Conservation (phyloP, 2,329 filamentous ascomycete species). For the Colletotrichum orchidophilum region DNA sequence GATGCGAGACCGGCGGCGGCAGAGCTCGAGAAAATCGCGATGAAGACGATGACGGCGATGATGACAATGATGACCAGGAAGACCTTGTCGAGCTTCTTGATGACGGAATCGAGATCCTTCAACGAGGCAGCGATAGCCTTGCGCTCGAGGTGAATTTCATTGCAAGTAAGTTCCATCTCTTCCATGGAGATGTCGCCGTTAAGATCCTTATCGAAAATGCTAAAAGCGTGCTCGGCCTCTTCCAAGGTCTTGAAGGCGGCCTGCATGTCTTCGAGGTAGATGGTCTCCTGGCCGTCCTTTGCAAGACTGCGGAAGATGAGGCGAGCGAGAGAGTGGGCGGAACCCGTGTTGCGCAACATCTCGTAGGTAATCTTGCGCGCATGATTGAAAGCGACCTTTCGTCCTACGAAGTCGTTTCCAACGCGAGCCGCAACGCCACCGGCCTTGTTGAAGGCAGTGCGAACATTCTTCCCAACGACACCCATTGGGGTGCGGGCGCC, state of each 20-base stretch:
- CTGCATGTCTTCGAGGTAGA: slow-evolving; percentile 81
- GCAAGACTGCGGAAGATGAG: slow-evolving; percentile 89
- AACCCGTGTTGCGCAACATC: slow-evolving; percentile 75
- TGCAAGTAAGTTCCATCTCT: slow-evolving; percentile 90
- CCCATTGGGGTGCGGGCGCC: slow-evolving; percentile 80
- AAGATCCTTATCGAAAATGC: slow-evolving; percentile 94
- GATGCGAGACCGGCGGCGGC: slow-evolving; percentile 93
- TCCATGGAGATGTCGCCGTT: slow-evolving; percentile 97
- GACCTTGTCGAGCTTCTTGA: slow-evolving; percentile 87
- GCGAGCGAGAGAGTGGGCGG: slow-evolving; percentile 85
- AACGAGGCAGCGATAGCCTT: slow-evolving; percentile 95
- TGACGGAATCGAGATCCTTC: slow-evolving; percentile 94
- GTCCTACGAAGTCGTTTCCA: slow-evolving; percentile 91
- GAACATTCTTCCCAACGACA: slow-evolving; percentile 78
- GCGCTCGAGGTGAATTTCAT: slow-evolving; percentile 92
- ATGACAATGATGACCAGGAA: slow-evolving; percentile 87
- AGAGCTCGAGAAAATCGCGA: slow-evolving; percentile 88
- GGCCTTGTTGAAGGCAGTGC: slow-evolving; percentile 79
- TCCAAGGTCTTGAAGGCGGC: slow-evolving; percentile 83
- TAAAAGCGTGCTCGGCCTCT: slow-evolving; percentile 88
- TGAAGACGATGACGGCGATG: slow-evolving; percentile 84
- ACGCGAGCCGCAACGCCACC: slow-evolving; percentile 87
- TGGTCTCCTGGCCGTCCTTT: slow-evolving; percentile 77
- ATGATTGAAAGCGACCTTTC: slow-evolving; percentile 75
- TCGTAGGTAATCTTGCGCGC: slow-evolving; percentile 86